These are phyloP conservation scores for Cornus kousa DNA, from an alignment of 148 eudicot species.

Conservation along the genomic window DNA sequence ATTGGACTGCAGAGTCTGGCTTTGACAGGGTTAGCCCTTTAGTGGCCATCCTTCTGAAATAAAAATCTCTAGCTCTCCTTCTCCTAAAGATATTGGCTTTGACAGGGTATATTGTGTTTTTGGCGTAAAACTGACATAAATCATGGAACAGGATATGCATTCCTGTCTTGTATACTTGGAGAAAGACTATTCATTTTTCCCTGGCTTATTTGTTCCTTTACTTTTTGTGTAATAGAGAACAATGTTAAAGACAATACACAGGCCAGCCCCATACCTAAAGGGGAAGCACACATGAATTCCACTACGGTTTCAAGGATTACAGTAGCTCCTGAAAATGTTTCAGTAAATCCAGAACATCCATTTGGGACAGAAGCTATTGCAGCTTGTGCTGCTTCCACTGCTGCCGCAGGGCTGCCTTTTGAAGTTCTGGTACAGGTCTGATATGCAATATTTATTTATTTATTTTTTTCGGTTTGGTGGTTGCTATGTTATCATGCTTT, in stretches of 20 bases:
- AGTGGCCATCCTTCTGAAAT: neutral
- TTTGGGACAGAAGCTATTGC: neutral
- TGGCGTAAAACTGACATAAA: neutral
- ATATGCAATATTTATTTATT: neutral
- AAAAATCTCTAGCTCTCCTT: neutral
- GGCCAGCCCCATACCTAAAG: neutral
- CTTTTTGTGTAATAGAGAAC: neutral
- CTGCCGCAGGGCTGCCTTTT: constrained; percentile 5
- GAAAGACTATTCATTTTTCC: neutral
- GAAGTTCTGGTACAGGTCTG: constrained; percentile 6
- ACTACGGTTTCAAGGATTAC: neutral
- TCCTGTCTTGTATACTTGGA: neutral
- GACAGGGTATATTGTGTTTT: neutral
- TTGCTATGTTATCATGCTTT: neutral
- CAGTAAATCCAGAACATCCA: neutral
- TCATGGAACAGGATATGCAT: neutral
- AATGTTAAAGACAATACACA: neutral
- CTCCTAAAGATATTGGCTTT: neutral
- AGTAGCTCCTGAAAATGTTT: constrained; percentile 5
- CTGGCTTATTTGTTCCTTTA: neutral
- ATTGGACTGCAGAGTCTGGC: neutral
- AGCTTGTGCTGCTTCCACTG: neutral
- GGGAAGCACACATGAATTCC: constrained; percentile 1
- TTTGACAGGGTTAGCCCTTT: neutral
- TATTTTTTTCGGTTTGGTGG: neutral